Conservation (phyloP, 2,329 filamentous ascomycete genomes). For the Arthroderma uncinatum region DNA sequence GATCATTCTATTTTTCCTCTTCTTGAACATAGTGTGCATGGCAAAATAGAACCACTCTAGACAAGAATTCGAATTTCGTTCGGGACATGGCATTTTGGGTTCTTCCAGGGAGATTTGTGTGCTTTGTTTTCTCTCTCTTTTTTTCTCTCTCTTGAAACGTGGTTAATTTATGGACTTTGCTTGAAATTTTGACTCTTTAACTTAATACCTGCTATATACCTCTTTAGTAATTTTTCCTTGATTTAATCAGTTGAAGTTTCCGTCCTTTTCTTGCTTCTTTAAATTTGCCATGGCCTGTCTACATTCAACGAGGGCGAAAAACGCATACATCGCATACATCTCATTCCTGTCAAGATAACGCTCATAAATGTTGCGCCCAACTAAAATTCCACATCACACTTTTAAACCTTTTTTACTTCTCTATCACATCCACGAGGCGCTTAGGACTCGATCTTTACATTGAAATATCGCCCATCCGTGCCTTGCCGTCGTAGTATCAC, state of each 20-base stretch:
- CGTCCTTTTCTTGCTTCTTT: neutral
- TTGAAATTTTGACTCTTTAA: slow-evolving; percentile 1
- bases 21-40: slow-evolving; percentile 5
- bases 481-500: neutral
- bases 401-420: neutral
- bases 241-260: neutral
- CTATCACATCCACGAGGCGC: neutral
- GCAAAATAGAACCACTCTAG: slow-evolving; percentile 4
- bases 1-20: neutral
- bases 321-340: neutral
- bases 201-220: slow-evolving; percentile 2
- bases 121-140: neutral
- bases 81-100: slow-evolving; percentile 3
- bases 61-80: slow-evolving; percentile 3
- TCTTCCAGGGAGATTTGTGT: slow-evolving; percentile 1
- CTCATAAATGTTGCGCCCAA: neutral
- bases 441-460: neutral
- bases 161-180: slow-evolving; percentile 4
- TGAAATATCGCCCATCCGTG: neutral
- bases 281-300: neutral
- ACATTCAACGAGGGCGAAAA: neutral
- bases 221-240: neutral
- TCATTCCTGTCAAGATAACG: neutral
- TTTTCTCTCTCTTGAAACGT: neutral
- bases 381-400: neutral